phyloP scores from a whole-genome alignment of 2,329 filamentous ascomycete species.

The Chrysosphaeria jannelii region DNA sequence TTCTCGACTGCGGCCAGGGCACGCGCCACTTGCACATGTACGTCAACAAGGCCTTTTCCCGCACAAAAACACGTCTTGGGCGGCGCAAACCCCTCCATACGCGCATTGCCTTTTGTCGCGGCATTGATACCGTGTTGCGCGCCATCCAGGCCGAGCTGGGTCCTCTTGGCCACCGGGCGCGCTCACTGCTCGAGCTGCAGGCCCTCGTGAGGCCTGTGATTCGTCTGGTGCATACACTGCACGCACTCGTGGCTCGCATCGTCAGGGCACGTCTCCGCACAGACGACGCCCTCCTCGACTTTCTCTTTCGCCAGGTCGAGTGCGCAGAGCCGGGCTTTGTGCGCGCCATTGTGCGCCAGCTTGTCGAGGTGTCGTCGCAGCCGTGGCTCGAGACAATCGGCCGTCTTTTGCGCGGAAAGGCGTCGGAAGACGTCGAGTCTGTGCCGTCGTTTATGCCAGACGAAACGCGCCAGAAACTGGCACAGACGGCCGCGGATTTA shows the following conservation, averaged over 20 bases:
- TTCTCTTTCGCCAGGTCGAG: slow-evolving; percentile 29
- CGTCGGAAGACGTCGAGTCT: slow-evolving; percentile 22
- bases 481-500: slow-evolving; percentile 51
- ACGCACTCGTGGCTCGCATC: slow-evolving; percentile 15
- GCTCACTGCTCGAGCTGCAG: slow-evolving; percentile 22
- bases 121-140: slow-evolving; percentile 16
- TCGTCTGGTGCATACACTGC: slow-evolving; percentile 20
- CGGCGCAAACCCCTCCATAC: no score
- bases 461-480: slow-evolving; percentile 41
- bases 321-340: slow-evolving; percentile 30
- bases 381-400: slow-evolving; percentile 22
- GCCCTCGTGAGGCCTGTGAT: slow-evolving; percentile 15
- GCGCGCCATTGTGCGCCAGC: slow-evolving; percentile 31
- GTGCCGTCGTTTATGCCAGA: slow-evolving; percentile 42
- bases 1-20: slow-evolving; percentile 16
- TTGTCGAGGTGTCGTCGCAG: slow-evolving; percentile 16
- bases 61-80: no score
- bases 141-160: slow-evolving; percentile 19
- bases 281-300: slow-evolving; percentile 30
- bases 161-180: slow-evolving; percentile 11
- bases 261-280: slow-evolving; percentile 4
- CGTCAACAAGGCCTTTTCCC: slow-evolving; percentile 4
- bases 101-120: slow-evolving; percentile 20
- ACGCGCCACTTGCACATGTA: slow-evolving; percentile 9
- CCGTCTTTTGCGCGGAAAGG: slow-evolving; percentile 17